Conservation (phyloP, 345 rosid genomes). For the Moringa oleifera region DNA sequence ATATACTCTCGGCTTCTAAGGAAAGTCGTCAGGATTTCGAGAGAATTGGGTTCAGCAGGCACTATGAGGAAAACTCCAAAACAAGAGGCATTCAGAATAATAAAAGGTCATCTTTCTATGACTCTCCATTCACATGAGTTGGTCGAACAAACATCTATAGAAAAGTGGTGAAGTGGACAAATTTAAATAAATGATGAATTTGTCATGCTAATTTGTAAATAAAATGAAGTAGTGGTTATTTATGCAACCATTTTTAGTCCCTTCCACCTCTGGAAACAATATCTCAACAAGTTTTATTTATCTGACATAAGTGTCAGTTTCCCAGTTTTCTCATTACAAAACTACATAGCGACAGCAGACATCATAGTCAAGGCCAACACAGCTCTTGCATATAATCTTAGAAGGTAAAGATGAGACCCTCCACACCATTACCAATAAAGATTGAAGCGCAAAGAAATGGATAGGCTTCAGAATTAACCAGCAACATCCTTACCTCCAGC, state of each 20-base stretch:
- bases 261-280: no score
- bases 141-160: no score
- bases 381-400: neutral
- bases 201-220: no score
- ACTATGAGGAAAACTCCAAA: neutral
- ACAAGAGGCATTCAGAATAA: no score
- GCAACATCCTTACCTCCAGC: conserved; percentile 60
- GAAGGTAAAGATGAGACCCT: neutral
- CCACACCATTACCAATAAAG: neutral
- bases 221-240: no score
- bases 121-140: no score
- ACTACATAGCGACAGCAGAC: neutral
- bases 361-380: neutral
- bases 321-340: neutral
- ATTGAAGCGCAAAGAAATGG: no score
- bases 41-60: neutral
- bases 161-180: no score
- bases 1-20: neutral
- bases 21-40: neutral
- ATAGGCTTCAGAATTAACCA: neutral
- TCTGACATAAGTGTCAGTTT: neutral
- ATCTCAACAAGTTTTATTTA: no score
- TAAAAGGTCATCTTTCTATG: no score
- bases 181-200: no score
- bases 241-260: no score